These are phyloP conservation scores for Coleophoma cylindrospora DNA, from an alignment of 2,329 filamentous ascomycete genomes.

Conservation along the genomic window DNA sequence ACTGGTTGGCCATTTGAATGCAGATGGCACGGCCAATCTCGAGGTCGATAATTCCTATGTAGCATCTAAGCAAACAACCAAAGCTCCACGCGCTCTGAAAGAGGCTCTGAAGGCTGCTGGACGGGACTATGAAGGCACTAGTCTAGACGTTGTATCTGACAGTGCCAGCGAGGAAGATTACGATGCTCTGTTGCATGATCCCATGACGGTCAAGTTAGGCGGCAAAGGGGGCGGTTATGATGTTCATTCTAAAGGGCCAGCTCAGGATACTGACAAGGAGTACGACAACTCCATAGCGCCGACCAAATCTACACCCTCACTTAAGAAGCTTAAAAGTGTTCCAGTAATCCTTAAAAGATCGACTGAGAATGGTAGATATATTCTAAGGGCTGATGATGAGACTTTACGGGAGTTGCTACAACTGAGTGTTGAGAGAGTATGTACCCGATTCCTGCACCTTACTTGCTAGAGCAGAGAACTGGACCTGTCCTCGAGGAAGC, in stretches of 20 bases:
- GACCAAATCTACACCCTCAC: constrained; percentile 6
- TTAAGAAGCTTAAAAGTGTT: constrained; percentile 18
- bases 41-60: constrained; percentile 6
- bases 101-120: constrained; percentile 14
- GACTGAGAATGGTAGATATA: constrained; percentile 20
- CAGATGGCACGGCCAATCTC: constrained; percentile 16
- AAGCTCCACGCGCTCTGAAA: constrained; percentile 19
- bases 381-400: constrained; percentile 21
- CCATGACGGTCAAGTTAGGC: constrained; percentile 21
- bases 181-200: constrained; percentile 21
- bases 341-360: constrained; percentile 23
- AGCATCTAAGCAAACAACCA: constrained; percentile 1
- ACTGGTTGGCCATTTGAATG: constrained; percentile 13
- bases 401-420: constrained; percentile 20
- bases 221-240: constrained; percentile 28
- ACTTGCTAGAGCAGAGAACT: too few species aligned
- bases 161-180: constrained; percentile 25
- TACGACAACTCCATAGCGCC: constrained; percentile 14
- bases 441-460: too few species aligned
- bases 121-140: constrained; percentile 4
- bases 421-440: constrained; percentile 18
- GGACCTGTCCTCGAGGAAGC: too few species aligned
- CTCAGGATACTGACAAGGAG: constrained; percentile 7
- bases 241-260: constrained; percentile 11
- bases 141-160: constrained; percentile 14